Evolutionary conservation across 148 eudicot genomes (phyloP), one percentile per base, ranked within the genome.

Genomic region (Nepenthes gracilis): DNA sequence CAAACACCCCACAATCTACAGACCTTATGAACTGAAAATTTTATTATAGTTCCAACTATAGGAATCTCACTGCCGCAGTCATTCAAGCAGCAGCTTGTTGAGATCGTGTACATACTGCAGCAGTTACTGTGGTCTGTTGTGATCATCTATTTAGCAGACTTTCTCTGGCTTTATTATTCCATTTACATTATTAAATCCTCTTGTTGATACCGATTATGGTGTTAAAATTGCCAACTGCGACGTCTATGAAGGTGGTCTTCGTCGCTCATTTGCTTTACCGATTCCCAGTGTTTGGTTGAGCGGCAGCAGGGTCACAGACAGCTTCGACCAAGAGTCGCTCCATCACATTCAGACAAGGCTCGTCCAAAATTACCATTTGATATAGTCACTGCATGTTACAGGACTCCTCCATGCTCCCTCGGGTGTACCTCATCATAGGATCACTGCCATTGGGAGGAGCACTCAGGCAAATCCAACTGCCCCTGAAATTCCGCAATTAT

Each of bases 261-360:
- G 8, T 40, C 8, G 45, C 45, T 40, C 45, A 40, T 12, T 37
- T 36, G 23, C 62, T 15, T 58, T 45, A 38, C 61, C 68, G 61
- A 61, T 50, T 66, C 56, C 72, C 61, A 53, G 61, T 50, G 14
- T 65, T 47, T 47, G 71, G 67, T n/a, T 65, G 67, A 62, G 35
- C 23, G 54, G 66, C 36, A 2, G 43, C 34, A 38, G 85, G 82
- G 15, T 84, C 73, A 58, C 98, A 92, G 52, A 77, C 43, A 9
- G 91, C 98, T 75, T 93, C 95, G 8, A 93, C 98, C 48, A 91
- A 79, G 60, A 93, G 60, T 54, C 95, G 75, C 74, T 93, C 88
- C 70, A 86, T 57, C 45, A 81, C 82, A 55, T 88, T 80, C 2
- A 88, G 98, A 67, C 98, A 93, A 4, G 98, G 98, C 98, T 57